These are phyloP conservation scores for Bipolaris bicolor DNA, from an alignment of 2,329 filamentous ascomycete genomes.

Conservation along the genomic window DNA sequence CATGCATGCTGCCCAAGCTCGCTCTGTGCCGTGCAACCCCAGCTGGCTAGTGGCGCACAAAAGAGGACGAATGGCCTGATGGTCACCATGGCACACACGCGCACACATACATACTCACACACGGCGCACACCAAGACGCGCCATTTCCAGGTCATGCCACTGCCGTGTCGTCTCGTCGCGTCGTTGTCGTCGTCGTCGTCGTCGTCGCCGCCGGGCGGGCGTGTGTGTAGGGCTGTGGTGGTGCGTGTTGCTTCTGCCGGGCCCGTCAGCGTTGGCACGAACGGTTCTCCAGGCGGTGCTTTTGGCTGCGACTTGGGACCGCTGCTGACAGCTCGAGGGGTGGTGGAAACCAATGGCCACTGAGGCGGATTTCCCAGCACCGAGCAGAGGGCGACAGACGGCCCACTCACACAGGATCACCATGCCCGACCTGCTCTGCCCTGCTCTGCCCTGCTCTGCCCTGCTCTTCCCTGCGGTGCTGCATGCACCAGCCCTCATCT, in stretches of 20 bases:
- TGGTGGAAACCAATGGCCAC: constrained; percentile 30
- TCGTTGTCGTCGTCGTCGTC: neutral
- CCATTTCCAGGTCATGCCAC: neutral
- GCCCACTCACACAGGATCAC: constrained; percentile 16
- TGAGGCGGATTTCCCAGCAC: constrained; percentile 18
- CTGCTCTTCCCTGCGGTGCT: constrained; percentile 13
- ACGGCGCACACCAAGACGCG: neutral
- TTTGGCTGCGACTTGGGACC: constrained; percentile 10
- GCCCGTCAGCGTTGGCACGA: constrained; percentile 4
- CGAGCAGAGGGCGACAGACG: constrained; percentile 13
- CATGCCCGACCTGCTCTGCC: constrained; percentile 10
- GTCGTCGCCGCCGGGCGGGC: neutral
- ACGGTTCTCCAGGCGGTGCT: constrained; percentile 10
- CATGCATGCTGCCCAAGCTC: constrained; percentile 9
- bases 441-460: neutral
- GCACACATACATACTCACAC: neutral
- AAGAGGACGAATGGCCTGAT: constrained; percentile 30
- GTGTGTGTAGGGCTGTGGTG: neutral
- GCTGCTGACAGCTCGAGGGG: constrained; percentile 17
- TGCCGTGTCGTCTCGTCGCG: neutral
- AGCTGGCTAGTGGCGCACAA: constrained; percentile 17
- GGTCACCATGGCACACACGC: constrained; percentile 4
- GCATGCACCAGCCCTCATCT: constrained; percentile 15
- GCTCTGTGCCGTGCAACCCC: constrained; percentile 24
- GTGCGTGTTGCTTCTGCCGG: neutral